Conservation (phyloP, 441 rosid species). For the Heliophila coronopifolia region DNA sequence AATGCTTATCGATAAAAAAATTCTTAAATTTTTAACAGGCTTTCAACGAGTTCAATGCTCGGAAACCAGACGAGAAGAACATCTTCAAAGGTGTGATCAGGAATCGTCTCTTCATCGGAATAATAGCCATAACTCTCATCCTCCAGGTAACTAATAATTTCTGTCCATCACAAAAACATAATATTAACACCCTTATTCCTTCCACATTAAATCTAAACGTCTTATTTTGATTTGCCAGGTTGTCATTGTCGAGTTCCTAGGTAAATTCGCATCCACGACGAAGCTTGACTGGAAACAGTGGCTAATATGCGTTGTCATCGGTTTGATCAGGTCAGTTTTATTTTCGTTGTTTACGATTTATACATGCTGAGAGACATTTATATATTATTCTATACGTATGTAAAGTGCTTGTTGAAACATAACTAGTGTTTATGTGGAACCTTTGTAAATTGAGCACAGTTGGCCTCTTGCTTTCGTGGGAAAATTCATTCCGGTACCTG, state of each 20-base stretch:
- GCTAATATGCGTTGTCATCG: constrained; percentile 57
- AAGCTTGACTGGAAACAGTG: constrained; percentile 73
- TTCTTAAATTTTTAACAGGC: constrained; percentile 44
- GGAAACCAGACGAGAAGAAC: constrained; percentile 85
- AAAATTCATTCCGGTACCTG: constrained; percentile 67
- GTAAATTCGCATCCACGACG: constrained; percentile 67
- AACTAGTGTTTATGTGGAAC: not conserved
- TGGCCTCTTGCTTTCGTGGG: constrained; percentile 85
- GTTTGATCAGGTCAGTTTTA: constrained; percentile 42
- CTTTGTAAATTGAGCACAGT: constrained; percentile 33
- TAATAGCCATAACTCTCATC: constrained; percentile 54
- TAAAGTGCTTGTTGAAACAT: not conserved
- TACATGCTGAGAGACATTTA: not conserved
- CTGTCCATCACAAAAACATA: not conserved
- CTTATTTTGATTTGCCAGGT: constrained; percentile 33
- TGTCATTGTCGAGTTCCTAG: constrained; percentile 67
- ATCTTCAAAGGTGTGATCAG: constrained; percentile 59
- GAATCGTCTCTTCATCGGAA: constrained; percentile 69
- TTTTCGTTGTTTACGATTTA: not conserved
- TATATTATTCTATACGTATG: too few relatives aligned
- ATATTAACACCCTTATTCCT: not conserved
- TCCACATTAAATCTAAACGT: not conserved
- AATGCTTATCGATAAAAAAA: not conserved
- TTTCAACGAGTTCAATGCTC: constrained; percentile 88
- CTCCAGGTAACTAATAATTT: constrained; percentile 55